These are phyloP conservation scores for Cladosporium oxysporum DNA, from an alignment of 2,329 filamentous ascomycete genomes.

Conservation along the genomic window DNA sequence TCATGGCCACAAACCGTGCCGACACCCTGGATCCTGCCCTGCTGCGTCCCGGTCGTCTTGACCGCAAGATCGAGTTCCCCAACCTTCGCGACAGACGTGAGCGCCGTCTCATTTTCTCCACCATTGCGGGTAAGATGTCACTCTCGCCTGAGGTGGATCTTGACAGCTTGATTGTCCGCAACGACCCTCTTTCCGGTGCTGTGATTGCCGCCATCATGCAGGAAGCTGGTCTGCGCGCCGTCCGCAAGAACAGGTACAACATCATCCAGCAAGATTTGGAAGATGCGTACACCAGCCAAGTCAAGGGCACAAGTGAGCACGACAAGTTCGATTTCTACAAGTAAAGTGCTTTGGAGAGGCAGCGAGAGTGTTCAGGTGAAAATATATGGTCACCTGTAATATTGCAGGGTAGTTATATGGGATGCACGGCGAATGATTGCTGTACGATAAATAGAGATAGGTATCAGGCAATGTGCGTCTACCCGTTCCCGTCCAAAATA, in stretches of 20 bases:
- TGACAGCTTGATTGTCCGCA: conserved; percentile 93
- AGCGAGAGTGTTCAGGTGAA: background rate
- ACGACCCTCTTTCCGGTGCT: conserved; percentile 91
- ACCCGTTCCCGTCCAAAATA: background rate
- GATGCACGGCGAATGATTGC: conserved; percentile 3
- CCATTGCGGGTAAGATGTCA: conserved; percentile 97
- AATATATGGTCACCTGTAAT: background rate
- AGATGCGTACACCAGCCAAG: conserved; percentile 94
- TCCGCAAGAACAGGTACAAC: conserved; percentile 98
- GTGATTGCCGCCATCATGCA: conserved; percentile 99
- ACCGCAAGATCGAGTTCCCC: conserved; percentile 99
- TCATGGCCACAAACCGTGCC: conserved; percentile 99
- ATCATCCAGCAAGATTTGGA: conserved; percentile 97
- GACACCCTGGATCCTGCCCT: conserved; percentile 95
- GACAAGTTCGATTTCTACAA: conserved; percentile 91
- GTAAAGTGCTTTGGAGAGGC: conserved; percentile 44
- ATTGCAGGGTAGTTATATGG: background rate
- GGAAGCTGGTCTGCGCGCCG: conserved; percentile 89
- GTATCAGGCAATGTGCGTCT: background rate
- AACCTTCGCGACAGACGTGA: conserved; percentile 89
- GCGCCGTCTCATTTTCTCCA: conserved; percentile 92
- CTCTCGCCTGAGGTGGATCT: conserved; percentile 94
- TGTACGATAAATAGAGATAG: conserved; percentile 17
- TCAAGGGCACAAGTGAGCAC: conserved; percentile 76
- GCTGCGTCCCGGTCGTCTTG: conserved; percentile 89